A percentile compares a stretch with the other conserved stretches of the same genome.
phyloP scores from a whole-genome alignment of 345 rosid species.

The Arabis hirsuta region DNA sequence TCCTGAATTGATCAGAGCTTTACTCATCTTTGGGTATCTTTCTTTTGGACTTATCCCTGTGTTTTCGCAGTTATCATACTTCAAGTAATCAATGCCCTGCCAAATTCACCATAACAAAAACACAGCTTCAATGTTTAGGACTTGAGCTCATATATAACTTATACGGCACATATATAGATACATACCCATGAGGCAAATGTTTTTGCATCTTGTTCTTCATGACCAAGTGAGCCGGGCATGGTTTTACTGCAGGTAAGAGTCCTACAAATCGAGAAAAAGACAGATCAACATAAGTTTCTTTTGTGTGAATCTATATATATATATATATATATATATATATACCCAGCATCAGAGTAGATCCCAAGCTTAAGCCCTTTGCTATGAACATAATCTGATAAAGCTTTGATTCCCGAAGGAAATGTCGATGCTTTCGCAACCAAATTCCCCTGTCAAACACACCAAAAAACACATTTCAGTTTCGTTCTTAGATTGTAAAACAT shows the following conservation, averaged over 20 bases:
- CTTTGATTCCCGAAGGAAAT: slow-evolving; percentile 92
- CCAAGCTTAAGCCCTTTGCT: slow-evolving; percentile 88
- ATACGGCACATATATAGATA: background rate
- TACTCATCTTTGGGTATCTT: slow-evolving; percentile 75
- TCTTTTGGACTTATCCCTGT: slow-evolving; percentile 65
- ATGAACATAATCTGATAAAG: slow-evolving; percentile 83
- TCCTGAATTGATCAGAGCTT: slow-evolving; percentile 67
- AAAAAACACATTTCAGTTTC: slow-evolving; percentile 17
- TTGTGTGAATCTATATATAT: background rate
- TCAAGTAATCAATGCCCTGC: slow-evolving; percentile 88
- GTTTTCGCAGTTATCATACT: slow-evolving; percentile 84
- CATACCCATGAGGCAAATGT: slow-evolving; percentile 88
- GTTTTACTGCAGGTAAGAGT: slow-evolving; percentile 78
- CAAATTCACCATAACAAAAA: slow-evolving; percentile 16
- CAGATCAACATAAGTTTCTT: background rate
- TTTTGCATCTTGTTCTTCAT: slow-evolving; percentile 90
- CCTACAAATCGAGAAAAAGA: slow-evolving; percentile 46
- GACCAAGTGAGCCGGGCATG: slow-evolving; percentile 93
- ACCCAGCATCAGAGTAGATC: slow-evolving; percentile 94
- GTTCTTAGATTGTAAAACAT: slow-evolving; percentile 7
- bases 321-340: slow-evolving; percentile 38
- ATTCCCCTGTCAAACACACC: slow-evolving; percentile 58
- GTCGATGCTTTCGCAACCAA: slow-evolving; percentile 62
- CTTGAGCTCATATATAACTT: background rate
- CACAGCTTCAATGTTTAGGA: slow-evolving; percentile 13